Evolutionary conservation across 805 yeast species (phyloP).

Genomic region (Myxozyma monticola): DNA sequence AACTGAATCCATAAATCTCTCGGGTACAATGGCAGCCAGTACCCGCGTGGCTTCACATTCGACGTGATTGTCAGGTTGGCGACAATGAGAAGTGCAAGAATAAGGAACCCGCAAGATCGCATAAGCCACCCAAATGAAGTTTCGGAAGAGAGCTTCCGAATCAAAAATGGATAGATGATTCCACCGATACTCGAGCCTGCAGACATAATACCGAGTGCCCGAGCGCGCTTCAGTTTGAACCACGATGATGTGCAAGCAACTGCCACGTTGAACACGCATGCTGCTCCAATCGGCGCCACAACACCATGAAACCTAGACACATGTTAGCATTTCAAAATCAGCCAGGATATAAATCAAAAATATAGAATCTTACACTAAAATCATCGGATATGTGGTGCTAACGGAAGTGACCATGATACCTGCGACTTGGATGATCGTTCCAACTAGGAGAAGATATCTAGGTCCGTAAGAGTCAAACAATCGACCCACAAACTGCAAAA

Average conservation of each 20-base stretch:
- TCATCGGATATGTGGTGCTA: conserved; percentile 49
- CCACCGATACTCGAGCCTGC: conserved; percentile 57
- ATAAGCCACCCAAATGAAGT: conserved; percentile 58
- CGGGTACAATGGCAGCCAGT: conserved; percentile 23
- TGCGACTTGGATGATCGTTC: conserved; percentile 33
- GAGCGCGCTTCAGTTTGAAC: conserved; percentile 47
- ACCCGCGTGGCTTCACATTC: conserved; percentile 20
- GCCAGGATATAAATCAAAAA: conserved; percentile 35
- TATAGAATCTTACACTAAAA: conserved; percentile 51
- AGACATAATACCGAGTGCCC: conserved; percentile 50
- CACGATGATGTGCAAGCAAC: conserved; percentile 36
- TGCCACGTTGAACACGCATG: conserved; percentile 21
- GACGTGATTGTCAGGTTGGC: conserved; percentile 33
- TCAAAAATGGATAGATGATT: conserved; percentile 50
- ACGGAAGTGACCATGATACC: conserved; percentile 40
- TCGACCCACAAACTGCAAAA: conserved; percentile 21
- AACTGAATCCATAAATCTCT: conserved; percentile 13
- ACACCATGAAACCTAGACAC: conserved; percentile 43
- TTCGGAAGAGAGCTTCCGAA: conserved; percentile 43
- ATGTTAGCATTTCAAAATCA: conserved; percentile 43
- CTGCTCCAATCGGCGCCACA: conserved; percentile 22
- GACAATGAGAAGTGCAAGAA: conserved; percentile 37
- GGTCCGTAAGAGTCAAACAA: conserved; percentile 30
- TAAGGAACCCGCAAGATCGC: conserved; percentile 50
- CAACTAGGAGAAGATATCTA: conserved; percentile 25